Evolutionary conservation across 106 monocot species (phyloP), one percentile per base, ranked within the genome.

Genomic region (Vanilla planifolia): DNA sequence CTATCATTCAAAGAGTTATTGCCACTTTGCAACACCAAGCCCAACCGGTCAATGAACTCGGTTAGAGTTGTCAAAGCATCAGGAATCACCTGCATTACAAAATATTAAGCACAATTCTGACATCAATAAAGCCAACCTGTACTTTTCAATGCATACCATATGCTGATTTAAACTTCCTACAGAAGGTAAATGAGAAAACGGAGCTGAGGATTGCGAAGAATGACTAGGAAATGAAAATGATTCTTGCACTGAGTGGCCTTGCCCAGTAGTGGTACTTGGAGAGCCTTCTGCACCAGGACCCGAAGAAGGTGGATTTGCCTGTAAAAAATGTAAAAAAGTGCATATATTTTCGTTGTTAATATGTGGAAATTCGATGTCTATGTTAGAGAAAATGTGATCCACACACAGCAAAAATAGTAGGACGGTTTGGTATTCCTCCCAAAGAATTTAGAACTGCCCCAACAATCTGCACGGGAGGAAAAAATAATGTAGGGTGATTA

Each of bases 41-140:
- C 86, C 84, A 96, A 78, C 20, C 74, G 86, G 51, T 56, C 64
- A 23, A 96, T 90, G 67, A 81, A 96, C 21, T 84, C 84, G 43
- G 57, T 69, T 36, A 96, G 80, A 36, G 90, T 90, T 16, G 80
- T 72, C 68, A 96, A 27, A 70, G 95, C 83, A 84, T 90, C 81
- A 62, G 86, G 81, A 71, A 90, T 77, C 17, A 47, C 76, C 95
- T 96, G 71, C 25, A 70, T 36, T 21, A 37, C 5, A 53, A 77
- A 50, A n/a, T n/a, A n/a, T n/a, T n/a, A 42, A 43, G 25, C 1
- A 4, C 21, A 42, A 24, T 11, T 9, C 9, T 50, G 26, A 9
- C 25, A 50, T 9, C 48, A 48, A 48, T 25, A 48, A 48, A 24
- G 23, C 25, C 53, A 53, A 53, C 29, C 30, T 4, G 16, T 16